A percentile compares a stretch with the other conserved stretches of the same genome.
These are phyloP conservation scores for Datura wrightii DNA, from an alignment of 257 asterid species.

Conservation along the genomic window DNA sequence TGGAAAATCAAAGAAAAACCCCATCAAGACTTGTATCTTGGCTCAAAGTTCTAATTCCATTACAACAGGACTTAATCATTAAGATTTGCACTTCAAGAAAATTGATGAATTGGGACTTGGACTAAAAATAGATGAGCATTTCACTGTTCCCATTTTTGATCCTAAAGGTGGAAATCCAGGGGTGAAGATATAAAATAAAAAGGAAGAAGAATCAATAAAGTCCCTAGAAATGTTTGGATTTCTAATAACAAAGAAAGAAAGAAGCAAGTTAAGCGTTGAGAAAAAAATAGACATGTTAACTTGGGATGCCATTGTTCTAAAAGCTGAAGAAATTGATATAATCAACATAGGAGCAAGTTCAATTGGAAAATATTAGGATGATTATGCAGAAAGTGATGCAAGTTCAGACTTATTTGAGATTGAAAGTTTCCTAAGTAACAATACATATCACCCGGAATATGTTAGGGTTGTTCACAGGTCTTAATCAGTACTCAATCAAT, in stretches of 20 bases:
- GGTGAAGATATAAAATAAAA: constrained; percentile 19
- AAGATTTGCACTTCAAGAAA: constrained; percentile 36
- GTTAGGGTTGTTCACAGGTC: not conserved
- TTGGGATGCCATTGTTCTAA: constrained; percentile 70
- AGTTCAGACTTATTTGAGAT: constrained; percentile 88
- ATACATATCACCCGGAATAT: constrained; percentile 22
- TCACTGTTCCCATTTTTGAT: constrained; percentile 38
- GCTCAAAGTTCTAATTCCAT: constrained; percentile 12
- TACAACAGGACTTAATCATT: not conserved
- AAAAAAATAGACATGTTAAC: constrained; percentile 48
- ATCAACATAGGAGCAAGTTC: constrained; percentile 42
- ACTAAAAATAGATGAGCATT: constrained; percentile 32
- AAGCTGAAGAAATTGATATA: constrained; percentile 43
- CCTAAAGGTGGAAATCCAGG: constrained; percentile 37
- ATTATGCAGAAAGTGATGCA: constrained; percentile 62
- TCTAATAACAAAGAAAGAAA: constrained; percentile 36
- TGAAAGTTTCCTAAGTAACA: constrained; percentile 64
- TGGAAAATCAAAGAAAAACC: constrained; percentile 33
- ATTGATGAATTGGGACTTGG: constrained; percentile 36
- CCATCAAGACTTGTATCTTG: not conserved
- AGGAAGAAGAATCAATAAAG: constrained; percentile 42
- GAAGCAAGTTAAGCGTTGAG: constrained; percentile 42
- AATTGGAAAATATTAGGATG: constrained; percentile 46
- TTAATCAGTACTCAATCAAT: not conserved
- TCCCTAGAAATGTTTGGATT: constrained; percentile 55